Evolutionary conservation across 2,329 filamentous ascomycete genomes (phyloP), one percentile per base, ranked within the genome.

Genomic region (Aaosphaeria pasadenensis): DNA sequence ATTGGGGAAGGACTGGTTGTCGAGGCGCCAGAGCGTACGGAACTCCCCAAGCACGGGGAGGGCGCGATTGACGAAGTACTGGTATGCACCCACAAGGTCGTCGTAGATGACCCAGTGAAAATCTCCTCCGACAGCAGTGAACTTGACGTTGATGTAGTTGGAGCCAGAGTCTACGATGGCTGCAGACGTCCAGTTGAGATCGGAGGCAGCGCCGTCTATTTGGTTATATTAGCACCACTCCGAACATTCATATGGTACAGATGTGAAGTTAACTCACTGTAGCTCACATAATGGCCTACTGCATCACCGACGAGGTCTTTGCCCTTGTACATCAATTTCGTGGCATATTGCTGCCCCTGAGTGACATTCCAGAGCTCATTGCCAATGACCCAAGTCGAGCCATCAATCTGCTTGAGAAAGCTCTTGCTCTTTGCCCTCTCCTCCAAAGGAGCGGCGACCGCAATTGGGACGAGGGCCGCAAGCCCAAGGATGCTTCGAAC

Each of bases 21-120:
- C 76, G 9, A 80, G 66, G 6, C 77, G 70, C 70, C 74, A 78
- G 2, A 80, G 66, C 0, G 76, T 78, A 17, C 78, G 66, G 54
- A 79, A 78, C 50, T 79, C 76, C 43, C 77, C 76, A 5, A 80
- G 67, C 0, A 64, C 67, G 1, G 77, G 76, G 4, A 80, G 62
- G 4, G 67, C 73, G 44, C 65, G 74, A 56, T 80, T 80, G 49
- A 80, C 74, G 44, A 80, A 77, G 62, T 80, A 80, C 47, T 80
- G 77, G 54, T 80, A 80, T n/a, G 77, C 76, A n/a, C 77, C 77
- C 2, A 73, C 63, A 1, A 79, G 71, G 11, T 72, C 70, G 3
- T 74, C 67, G 51, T 74, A 72, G 47, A 80, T 75, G 7, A 80
- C 73, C 76, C 77, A 80, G 51, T 80, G 77, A 47, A 79, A 71